These are phyloP conservation scores for Amylocystis lapponica DNA, from an alignment of 768 basidiomycete genomes.

Conservation along the genomic window DNA sequence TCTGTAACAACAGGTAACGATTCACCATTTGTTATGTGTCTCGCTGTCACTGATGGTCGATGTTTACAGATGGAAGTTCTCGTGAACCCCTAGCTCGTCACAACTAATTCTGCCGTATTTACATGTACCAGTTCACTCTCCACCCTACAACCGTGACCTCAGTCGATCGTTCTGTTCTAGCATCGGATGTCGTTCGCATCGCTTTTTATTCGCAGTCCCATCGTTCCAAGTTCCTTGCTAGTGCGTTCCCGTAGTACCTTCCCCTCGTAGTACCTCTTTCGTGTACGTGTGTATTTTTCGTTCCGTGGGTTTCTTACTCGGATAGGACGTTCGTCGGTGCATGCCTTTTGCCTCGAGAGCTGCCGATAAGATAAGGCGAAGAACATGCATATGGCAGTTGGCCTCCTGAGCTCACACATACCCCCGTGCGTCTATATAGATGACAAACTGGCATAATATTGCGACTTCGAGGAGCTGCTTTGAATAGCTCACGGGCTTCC, in stretches of 20 bases:
- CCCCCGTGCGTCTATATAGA: too few species aligned
- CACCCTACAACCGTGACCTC: too few species aligned
- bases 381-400: too few species aligned
- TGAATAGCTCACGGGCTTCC: neutral
- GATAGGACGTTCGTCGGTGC: too few species aligned
- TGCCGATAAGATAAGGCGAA: too few species aligned
- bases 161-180: too few species aligned
- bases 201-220: neutral
- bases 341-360: too few species aligned
- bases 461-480: neutral
- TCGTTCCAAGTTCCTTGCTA: neutral
- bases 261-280: neutral
- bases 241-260: neutral
- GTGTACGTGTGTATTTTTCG: neutral
- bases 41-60: neutral
- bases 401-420: too few species aligned
- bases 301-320: too few species aligned
- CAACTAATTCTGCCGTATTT: neutral
- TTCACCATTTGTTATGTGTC: neutral
- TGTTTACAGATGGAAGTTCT: slow-evolving; percentile 55
- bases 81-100: slow-evolving; percentile 27
- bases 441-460: too few species aligned
- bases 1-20: slow-evolving; percentile 57
- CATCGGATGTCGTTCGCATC: too few species aligned
- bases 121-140: too few species aligned